Evolutionary conservation across 2,329 filamentous ascomycete genomes (phyloP).

Genomic region (Epichloe uncinata): DNA sequence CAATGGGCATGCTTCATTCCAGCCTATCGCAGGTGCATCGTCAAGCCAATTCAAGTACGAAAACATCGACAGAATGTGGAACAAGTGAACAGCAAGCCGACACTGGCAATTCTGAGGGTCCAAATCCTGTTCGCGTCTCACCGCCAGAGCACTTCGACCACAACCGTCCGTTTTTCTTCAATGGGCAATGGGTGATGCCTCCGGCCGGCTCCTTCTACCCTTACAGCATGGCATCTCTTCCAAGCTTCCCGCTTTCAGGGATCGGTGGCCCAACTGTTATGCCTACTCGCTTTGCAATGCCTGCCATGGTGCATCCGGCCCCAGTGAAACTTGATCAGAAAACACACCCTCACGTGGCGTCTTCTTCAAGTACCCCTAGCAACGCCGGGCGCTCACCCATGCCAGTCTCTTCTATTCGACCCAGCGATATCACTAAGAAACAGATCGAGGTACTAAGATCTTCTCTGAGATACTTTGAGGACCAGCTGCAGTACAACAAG

Average conservation of each 20-base stretch:
- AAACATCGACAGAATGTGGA: conserved; percentile 11
- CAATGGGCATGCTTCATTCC: conserved; percentile 14
- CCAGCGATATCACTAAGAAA: conserved; percentile 46
- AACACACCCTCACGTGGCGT: conserved; percentile 8
- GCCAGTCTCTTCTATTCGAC: conserved; percentile 44
- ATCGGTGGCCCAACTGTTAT: conserved; percentile 10
- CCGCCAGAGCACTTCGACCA: conserved; percentile 33
- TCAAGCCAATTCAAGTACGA: conserved; percentile 7
- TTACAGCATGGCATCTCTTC: conserved; percentile 16
- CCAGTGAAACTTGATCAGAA: conserved; percentile 9
- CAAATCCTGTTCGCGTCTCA: conserved; percentile 20
- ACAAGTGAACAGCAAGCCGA: conserved; percentile 19
- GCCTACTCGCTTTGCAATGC: conserved; percentile 2
- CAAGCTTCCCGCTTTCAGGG: conserved; percentile 15
- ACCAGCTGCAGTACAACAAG: conserved; percentile 47
- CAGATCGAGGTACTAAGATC: conserved; percentile 38
- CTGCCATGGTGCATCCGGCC: conserved; percentile 12
- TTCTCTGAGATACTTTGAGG: conserved; percentile 43
- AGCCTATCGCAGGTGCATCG: conserved; percentile 12
- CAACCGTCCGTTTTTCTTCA: conserved; percentile 29
- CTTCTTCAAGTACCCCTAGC: conserved; percentile 8
- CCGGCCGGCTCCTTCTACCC: conserved; percentile 13
- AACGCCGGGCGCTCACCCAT: conserved; percentile 17
- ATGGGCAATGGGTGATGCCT: conserved; percentile 31
- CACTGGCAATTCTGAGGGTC: conserved; percentile 17